Evolutionary conservation across 306 rosid genomes (phyloP).

Genomic region (Prunus campanulata): DNA sequence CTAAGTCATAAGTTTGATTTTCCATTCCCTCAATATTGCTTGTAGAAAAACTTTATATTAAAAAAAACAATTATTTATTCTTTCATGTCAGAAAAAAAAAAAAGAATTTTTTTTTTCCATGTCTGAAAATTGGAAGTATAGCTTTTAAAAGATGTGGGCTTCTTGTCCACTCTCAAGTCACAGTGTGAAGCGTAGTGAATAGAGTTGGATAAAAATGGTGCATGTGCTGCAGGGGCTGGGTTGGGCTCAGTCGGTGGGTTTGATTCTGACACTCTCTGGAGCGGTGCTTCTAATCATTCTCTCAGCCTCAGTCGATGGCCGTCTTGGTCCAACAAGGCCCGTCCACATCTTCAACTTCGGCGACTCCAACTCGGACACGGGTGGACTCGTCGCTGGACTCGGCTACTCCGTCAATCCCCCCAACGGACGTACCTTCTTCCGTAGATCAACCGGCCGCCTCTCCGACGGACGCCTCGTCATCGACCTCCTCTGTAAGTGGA

Average conservation of each 20-base stretch:
- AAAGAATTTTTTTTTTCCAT: too few species aligned
- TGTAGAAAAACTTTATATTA: too few species aligned
- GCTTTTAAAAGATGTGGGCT: too few species aligned
- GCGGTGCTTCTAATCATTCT: conserved; percentile 8
- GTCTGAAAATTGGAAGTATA: too few species aligned
- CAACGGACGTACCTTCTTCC: conserved; percentile 82
- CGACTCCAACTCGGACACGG: conserved; percentile 97
- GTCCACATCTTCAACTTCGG: conserved; percentile 67
- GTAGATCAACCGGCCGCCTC: conserved; percentile 79
- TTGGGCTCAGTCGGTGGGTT: conserved; percentile 6
- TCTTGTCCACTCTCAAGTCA: too few species aligned
- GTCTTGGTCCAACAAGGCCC: conserved; percentile 21
- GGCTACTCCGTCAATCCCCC: conserved; percentile 74
- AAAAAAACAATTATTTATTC: too few species aligned
- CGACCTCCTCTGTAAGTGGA: conserved; percentile 69
- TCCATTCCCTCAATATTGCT: too few species aligned
- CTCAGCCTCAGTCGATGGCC: conserved; percentile 13
- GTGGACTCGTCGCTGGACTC: conserved; percentile 87
- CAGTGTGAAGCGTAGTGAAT: too few species aligned
- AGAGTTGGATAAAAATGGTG: not conserved
- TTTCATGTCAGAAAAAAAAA: too few species aligned
- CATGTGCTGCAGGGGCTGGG: not conserved
- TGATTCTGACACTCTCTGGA: conserved; percentile 2
- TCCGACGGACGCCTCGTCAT: conserved; percentile 83
- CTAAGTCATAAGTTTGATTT: too few species aligned